Base-by-base conservation (phyloP, 495 filamentous ascomycete genomes). In the Annulohypoxylon stygium region DNA sequence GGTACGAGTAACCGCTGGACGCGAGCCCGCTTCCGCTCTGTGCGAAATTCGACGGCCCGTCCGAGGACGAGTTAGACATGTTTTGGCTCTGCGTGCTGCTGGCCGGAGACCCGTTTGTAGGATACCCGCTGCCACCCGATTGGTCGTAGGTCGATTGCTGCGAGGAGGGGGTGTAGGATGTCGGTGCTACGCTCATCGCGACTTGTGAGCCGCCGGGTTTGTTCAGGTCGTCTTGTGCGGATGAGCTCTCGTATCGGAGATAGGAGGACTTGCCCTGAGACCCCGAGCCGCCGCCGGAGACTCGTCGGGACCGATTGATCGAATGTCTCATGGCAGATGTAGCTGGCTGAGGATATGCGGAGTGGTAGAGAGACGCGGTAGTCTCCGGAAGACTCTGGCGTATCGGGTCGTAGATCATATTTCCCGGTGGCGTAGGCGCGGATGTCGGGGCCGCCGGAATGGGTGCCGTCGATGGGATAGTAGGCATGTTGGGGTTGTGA, bases 401-500 rank as follows among this genome's bases (percentile, higher is more conserved):
- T 47, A 87, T 86, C 1, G 86, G 85, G 43, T 87, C 86, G 61
- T 81, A 90, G 33, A 80, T 82, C 82, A 82, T 86, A 78, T 83
- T 86, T 59, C 83, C 86, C 61, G 80, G 83, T 5, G 76, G 87
- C 48, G 74, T 87, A 73, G 74, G 76, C 9, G 79, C 84, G 33
- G 75, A 83, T 26, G 72, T 77, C 8, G 76, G 81, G 54, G 37
- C 74, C 61, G 53, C 79, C 20, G 73, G 64, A 0, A 72, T 54
- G 4, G 69, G 65, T 9, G 57, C 60, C 0, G 64, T 45, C 8
- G 67, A 14, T 4, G 48, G 78, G n/a, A 70, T 70, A 3, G 67
- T 25, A 0, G 74, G 36, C 70, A 75, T 41, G n/a, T 64, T 39
- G 30, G 41, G 12, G 37, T 43, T 59, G 0, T 33, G 47, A 16